Evolutionary conservation across 2,329 filamentous ascomycete genomes (phyloP), one percentile per base, ranked within the genome.

Genomic region (Fusarium transvaalense): DNA sequence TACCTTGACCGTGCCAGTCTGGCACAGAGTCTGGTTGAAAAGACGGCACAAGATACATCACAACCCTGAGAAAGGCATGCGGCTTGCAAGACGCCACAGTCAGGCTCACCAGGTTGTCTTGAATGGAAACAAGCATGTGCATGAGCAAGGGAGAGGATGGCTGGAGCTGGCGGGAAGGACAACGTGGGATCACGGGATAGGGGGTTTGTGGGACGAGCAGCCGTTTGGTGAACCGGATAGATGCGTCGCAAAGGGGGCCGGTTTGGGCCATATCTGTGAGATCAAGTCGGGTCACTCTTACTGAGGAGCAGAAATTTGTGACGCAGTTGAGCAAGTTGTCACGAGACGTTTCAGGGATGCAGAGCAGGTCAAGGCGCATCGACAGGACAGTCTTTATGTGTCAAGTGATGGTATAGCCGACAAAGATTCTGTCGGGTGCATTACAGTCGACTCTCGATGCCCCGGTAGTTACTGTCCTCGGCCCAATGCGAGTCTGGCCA

Each of bases 401-500:
- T 25, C 29, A 61, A 35, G 48, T 54, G 32, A 61, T 31, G 43
- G 41, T 31, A 41, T 48, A 53, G 29, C 31, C 31, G 35, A 59
- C 51, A 50, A 29, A 47, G 21, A 17, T 46, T 32, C 46, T 41
- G 56, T 31, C 29, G 14, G 21, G 37, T 29, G 25, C 39, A 71
- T 83, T 85, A 97, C 80, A 97, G 82, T 71, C 92, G 88, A 78
- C 92, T 94, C 81, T 97, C 93, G 62, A 96, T 84, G 45, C 88
- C 86, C 61, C 89, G 85, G 79, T 89, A 85, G 59, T 81, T 87
- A 73, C 89, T 86, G 75, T 93, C 89, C 62, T 90, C 89, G 21
- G 93, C 92, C 92, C 94, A 97, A 72, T 91, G 88, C 39, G 88
- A 90, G 73, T 97, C 93, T 3, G 96, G 96, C 96, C 96, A 99